Evolutionary conservation across 371 early-diverging fungal genomes (phyloP).

Genomic region (Mucor racemosus): DNA sequence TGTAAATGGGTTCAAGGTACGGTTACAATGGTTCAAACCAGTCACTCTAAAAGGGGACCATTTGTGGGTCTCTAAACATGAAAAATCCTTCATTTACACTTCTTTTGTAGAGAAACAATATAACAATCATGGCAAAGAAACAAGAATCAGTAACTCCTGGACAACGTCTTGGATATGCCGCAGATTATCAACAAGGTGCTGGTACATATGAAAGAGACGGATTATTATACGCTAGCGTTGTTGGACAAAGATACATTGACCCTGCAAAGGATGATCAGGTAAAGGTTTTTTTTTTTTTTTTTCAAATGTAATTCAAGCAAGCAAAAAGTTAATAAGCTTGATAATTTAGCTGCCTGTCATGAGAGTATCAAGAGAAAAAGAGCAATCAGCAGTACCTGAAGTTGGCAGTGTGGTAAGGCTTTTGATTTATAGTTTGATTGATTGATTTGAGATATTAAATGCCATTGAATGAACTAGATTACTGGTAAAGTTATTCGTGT

Average conservation of each 20-base stretch:
- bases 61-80: too few species aligned
- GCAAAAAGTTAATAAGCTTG: neutral
- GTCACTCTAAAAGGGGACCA: neutral
- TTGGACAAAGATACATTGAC: constrained; percentile 65
- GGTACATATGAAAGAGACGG: constrained; percentile 84
- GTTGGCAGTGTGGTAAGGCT: constrained; percentile 77
- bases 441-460: neutral
- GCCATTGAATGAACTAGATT: constrained; percentile 34
- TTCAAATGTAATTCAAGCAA: neutral
- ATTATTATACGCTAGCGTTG: constrained; percentile 78
- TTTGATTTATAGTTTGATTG: neutral
- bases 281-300: constrained; percentile 12
- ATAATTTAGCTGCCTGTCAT: constrained; percentile 57
- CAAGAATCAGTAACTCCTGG: constrained; percentile 74
- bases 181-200: constrained; percentile 72
- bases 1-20: neutral
- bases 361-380: constrained; percentile 70
- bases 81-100: neutral
- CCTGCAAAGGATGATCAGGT: constrained; percentile 44
- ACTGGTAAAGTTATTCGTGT: constrained; percentile 88
- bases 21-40: neutral
- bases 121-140: constrained; percentile 20
- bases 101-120: neutral
- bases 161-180: constrained; percentile 78
- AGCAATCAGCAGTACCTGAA: constrained; percentile 81